Base-by-base conservation (phyloP, 2,329 filamentous ascomycete species). In the Sarocladium oryzae region DNA sequence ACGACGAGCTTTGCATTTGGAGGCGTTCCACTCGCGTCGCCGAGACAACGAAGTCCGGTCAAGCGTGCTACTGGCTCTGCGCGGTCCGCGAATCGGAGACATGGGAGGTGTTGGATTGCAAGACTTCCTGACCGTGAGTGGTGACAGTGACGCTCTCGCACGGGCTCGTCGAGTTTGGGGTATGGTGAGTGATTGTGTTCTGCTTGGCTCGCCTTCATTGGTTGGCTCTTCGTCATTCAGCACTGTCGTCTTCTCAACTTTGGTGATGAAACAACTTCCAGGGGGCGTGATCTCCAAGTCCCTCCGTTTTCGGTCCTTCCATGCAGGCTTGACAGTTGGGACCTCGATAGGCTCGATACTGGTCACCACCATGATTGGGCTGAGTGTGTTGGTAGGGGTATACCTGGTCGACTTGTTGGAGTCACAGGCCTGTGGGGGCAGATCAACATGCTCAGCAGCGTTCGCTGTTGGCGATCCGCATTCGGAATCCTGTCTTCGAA, bases 21-120 rank as follows among this genome's bases (percentile, higher is more conserved):
- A 55, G 7, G 60, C 61, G 24, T 60, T 66, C 66, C 66, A 68
- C 49, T 67, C 66, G 2, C 64, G 62, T 23, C 64, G 64, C 18
- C 63, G 61, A 3, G 62, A 61, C 10, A 69, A 57, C 1, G 64
- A 64, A 1, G 60, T 62, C 23, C 62, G 59, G 36, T 66, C 63
- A 26, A 59, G 41, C 11, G 56, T 54, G 10, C 49, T 46, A 26
- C 57, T 56, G 30, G 54, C 60, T 13, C 60, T 57, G 8, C 56
- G 45, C 5, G 65, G 63, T 2, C 66, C 63, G 28, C 61, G 60
- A 11, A 58, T 56, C 3, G 59, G 46, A 2, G 66, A 67, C 4
- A 59, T 54, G 3, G 66, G 65, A 13, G 66, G 65, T 1, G 65
- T 66, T 1, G 60, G 63, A 21, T 62, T 57, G 40, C 43, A 56